Evolutionary conservation across 2,329 filamentous ascomycete species (phyloP).

Genomic region (Ambrosiella beaveri): DNA sequence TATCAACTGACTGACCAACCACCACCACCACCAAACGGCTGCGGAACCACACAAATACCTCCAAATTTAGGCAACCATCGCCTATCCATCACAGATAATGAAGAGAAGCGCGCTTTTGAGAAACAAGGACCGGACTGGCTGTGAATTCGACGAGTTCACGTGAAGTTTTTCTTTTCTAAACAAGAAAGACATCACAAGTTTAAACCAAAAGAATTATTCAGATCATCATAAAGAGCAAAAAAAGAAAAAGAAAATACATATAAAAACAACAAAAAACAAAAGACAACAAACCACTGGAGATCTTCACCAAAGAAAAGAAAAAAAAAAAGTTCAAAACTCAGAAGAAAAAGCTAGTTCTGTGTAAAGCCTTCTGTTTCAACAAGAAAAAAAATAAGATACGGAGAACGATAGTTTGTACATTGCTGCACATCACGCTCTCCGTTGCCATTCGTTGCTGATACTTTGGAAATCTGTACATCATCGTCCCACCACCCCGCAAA

Average conservation of each 20-base stretch:
- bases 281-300: neutral
- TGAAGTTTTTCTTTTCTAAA: constrained; percentile 3
- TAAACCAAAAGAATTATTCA: too few relatives aligned
- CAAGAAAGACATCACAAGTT: too few relatives aligned
- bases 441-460: neutral
- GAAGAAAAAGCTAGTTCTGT: neutral
- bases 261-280: neutral
- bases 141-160: constrained; percentile 14
- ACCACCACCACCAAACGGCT: neutral
- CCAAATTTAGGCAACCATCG: neutral
- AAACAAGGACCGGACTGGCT: constrained; percentile 14
- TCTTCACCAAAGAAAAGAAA: neutral
- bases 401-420: too few relatives aligned
- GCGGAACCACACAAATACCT: neutral
- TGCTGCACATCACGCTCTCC: neutral
- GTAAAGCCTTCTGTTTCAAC: too few relatives aligned
- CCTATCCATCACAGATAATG: constrained; percentile 11
- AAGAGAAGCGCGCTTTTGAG: constrained; percentile 14
- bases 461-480: neutral
- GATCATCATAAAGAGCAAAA: neutral
- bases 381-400: neutral
- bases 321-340: neutral
- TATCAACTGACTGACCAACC: neutral
- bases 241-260: neutral
- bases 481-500: neutral